These are phyloP conservation scores for Neostapfia colusana DNA, from an alignment of 176 grass and related monocot species.

Conservation along the genomic window DNA sequence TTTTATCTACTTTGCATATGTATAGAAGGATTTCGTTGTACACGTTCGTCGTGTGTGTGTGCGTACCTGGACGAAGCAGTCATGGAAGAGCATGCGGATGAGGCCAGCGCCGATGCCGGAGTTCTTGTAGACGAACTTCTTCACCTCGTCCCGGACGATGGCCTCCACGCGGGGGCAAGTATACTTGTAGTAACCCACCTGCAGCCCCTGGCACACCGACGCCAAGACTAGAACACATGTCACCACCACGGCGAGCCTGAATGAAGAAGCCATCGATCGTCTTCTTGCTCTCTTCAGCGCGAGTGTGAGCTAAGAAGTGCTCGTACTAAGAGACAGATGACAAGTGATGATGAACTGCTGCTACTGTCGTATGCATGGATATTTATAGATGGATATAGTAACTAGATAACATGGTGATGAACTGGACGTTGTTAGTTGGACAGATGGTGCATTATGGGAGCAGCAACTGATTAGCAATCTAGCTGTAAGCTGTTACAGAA, in stretches of 20 bases:
- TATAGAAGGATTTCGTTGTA: not conserved
- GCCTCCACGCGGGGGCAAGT: slow-evolving; percentile 44
- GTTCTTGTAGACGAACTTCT: slow-evolving; percentile 41
- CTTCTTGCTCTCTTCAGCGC: not conserved
- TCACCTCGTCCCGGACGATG: slow-evolving; percentile 47
- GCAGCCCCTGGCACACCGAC: slow-evolving; percentile 23
- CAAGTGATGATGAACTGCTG: not conserved
- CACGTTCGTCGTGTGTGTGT: not conserved
- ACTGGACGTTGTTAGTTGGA: not conserved
- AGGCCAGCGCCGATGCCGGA: slow-evolving; percentile 43
- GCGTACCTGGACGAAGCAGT: slow-evolving; percentile 45
- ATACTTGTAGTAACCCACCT: slow-evolving; percentile 45
- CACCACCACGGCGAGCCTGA: slow-evolving; percentile 15
- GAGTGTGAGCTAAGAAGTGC: not conserved
- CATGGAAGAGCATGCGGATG: slow-evolving; percentile 51
- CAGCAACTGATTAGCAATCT: not conserved
- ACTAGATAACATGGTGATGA: not conserved
- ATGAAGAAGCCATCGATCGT: slow-evolving; percentile 7
- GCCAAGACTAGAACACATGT: not conserved
- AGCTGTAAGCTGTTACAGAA: slow-evolving; percentile 32
- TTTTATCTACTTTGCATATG: not conserved
- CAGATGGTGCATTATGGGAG: not conserved
- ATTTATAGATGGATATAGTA: slow-evolving; percentile 18
- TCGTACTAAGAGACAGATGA: not conserved
- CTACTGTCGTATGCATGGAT: not conserved